These are phyloP conservation scores for Taphrina wiesneri DNA, from an alignment of 1,139 yeast species.

Conservation along the genomic window DNA sequence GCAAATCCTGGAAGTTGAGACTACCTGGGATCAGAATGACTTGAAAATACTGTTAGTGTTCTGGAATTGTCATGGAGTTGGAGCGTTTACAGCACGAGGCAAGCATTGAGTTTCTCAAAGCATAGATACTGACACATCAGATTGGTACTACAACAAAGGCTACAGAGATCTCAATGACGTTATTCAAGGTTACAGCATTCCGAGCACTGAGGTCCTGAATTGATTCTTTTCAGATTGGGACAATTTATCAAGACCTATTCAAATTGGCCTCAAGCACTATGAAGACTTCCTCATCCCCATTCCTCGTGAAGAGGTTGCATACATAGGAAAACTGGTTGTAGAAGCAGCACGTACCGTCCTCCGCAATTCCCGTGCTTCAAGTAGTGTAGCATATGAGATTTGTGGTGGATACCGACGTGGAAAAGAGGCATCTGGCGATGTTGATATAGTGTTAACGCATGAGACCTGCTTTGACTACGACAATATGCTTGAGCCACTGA, in stretches of 20 bases:
- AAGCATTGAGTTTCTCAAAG: background rate
- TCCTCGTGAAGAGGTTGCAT: conserved; percentile 36
- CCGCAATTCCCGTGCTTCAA: conserved; percentile 8
- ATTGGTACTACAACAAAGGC: conserved; percentile 36
- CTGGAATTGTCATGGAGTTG: conserved; percentile 40
- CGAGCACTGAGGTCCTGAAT: background rate
- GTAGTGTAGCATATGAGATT: conserved; percentile 6
- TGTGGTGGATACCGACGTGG: conserved; percentile 41
- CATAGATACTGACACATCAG: background rate
- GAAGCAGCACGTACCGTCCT: conserved; percentile 12
- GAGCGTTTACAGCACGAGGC: conserved; percentile 36
- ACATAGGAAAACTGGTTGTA: conserved; percentile 32
- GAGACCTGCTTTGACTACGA: background rate
- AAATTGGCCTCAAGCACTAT: conserved; percentile 38
- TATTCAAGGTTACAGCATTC: conserved; percentile 2
- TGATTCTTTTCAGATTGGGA: conserved; percentile 32
- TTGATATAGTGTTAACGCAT: conserved; percentile 37
- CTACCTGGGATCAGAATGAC: conserved; percentile 30
- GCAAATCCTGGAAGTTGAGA: conserved; percentile 8
- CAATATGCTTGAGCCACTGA: conserved; percentile 2
- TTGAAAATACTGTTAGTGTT: conserved; percentile 24
- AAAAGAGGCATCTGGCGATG: conserved; percentile 33
- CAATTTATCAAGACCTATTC: conserved; percentile 33
- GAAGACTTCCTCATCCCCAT: conserved; percentile 37
- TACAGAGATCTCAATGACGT: conserved; percentile 29